Evolutionary conservation across 169 alveolate genomes (phyloP), one percentile per base, ranked within the genome.

Genomic region (Cryptosporidium tyzzeri): DNA sequence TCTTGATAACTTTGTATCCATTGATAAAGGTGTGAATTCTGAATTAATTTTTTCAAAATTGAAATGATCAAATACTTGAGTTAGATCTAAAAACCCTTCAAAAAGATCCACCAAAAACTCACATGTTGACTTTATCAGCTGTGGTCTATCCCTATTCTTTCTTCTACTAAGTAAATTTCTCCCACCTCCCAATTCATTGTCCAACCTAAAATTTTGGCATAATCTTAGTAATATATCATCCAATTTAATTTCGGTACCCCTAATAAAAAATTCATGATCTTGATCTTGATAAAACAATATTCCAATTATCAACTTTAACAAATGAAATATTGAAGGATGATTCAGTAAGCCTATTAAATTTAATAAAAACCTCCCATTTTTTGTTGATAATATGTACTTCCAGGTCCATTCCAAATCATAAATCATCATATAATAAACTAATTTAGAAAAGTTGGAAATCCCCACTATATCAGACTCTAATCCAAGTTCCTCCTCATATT

Each of bases 371-470:
- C 18, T 45, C 16, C 45, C 65, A 16, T 50, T 70, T 26, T 41
- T 62, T 18, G 59, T 23, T 18, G 31, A 80, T 31, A 80, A 18
- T 45, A 80, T 21, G 44, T 62, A 61, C 3, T 37, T 80, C 67
- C 55, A 65, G 3, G 89, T 65, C 89, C 89, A 80, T 10, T 80
- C 75, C 29, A 59, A 62, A 18, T 80, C 74, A n/a, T 31, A 59
- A 23, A 80, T 21, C 55, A 80, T 7, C 9, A 80, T n/a, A 21
- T 75, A 80, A 23, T 62, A 80, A 37, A 80, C 37, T 8, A 80
- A 21, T 48, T 31, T 80, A 12, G 70, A 80, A 41, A 39, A 80
- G 70, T 80, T 80, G 62, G 35, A 29, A 29, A 62, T 61, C 10
- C 80, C 89, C 2, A 37, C 21, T 1, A 45, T 8, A 9, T 35